These are phyloP conservation scores for Colletotrichum sp. DNA, from an alignment of 2,329 filamentous ascomycete species.

Conservation along the genomic window DNA sequence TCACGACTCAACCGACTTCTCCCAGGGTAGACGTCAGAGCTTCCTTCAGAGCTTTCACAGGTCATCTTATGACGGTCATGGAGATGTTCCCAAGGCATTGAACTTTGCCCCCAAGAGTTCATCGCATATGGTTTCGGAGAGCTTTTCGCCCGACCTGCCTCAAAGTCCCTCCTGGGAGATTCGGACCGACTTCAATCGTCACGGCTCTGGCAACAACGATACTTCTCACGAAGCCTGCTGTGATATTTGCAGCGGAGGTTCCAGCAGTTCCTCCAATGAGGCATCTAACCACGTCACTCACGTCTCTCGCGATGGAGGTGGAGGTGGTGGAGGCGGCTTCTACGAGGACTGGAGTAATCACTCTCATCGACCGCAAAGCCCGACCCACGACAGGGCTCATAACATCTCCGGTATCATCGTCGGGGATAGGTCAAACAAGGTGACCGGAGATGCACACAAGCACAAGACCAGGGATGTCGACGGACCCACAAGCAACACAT, in stretches of 20 bases:
- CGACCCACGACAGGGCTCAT: neutral
- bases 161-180: neutral
- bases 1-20: neutral
- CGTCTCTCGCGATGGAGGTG: neutral
- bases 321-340: neutral
- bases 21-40: neutral
- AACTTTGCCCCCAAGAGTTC: neutral
- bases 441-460: neutral
- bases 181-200: neutral
- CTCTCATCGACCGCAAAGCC: neutral
- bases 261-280: neutral
- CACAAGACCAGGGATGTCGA: neutral
- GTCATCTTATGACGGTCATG: neutral
- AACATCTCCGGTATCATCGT: neutral
- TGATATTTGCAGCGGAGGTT: neutral
- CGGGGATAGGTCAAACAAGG: rapidly evolving
- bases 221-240: neutral
- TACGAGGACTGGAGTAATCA: neutral
- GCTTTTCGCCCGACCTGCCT: neutral
- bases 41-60: neutral
- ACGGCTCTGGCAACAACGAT: neutral
- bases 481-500: neutral
- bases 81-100: neutral
- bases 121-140: neutral
- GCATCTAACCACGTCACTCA: neutral